Percentiles rank a stretch among this genome's conserved stretches.
phyloP scores from a whole-genome alignment of 306 rosid genomes.

The Cyclanthera cordifolia region DNA sequence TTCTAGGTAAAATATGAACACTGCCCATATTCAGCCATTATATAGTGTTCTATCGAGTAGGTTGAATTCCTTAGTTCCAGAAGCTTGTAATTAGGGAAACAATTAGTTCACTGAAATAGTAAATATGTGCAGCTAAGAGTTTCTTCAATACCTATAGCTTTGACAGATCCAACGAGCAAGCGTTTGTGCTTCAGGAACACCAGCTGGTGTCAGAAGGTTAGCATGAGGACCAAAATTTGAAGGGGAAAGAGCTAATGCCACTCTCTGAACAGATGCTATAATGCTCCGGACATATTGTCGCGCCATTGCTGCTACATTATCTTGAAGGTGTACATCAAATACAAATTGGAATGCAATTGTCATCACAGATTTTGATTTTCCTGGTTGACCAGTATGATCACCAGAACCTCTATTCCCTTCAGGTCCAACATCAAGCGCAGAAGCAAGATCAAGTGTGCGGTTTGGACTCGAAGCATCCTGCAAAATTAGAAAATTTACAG shows the following conservation, averaged over 20 bases:
- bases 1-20: no score
- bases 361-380: conserved; percentile 86
- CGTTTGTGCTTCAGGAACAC: conserved; percentile 83
- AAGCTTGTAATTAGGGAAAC: no score
- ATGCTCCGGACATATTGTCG: conserved; percentile 82
- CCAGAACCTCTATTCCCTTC: conserved; percentile 55
- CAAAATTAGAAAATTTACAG: conserved; percentile 8
- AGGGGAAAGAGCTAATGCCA: conserved; percentile 87
- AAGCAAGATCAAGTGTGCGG: conserved; percentile 95
- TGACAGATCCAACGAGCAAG: conserved; percentile 78
- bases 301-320: conserved; percentile 76
- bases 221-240: conserved; percentile 46
- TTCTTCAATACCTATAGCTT: conserved; percentile 31
- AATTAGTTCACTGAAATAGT: no score
- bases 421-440: conserved; percentile 84
- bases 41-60: no score
- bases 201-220: conserved; percentile 58
- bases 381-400: conserved; percentile 42
- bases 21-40: no score
- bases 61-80: no score
- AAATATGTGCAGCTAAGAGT: not conserved
- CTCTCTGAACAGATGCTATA: conserved; percentile 93
- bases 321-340: conserved; percentile 82
- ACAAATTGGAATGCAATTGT: conserved; percentile 98
- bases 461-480: conserved; percentile 80